Conservation (phyloP, 768 basidiomycete species). For the Suillus decipiens region DNA sequence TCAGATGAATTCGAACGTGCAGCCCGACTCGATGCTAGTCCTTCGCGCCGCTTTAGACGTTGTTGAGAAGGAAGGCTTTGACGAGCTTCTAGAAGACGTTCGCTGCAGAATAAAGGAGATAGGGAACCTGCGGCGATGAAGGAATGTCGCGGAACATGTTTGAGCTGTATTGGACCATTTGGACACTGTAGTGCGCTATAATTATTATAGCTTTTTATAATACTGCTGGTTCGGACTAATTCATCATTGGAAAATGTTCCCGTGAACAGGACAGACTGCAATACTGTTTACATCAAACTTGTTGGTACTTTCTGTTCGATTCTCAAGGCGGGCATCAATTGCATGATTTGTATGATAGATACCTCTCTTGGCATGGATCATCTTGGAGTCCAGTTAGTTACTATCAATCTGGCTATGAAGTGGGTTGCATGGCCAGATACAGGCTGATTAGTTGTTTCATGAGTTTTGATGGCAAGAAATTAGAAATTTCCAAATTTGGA, state of each 20-base stretch:
- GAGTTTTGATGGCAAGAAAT: not conserved
- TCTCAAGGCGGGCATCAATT: not conserved
- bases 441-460: not conserved
- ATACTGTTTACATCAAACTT: not conserved
- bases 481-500: not conserved
- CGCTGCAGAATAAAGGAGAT: slow-evolving; percentile 83
- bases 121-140: slow-evolving; percentile 60
- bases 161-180: not conserved
- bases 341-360: not conserved
- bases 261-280: not conserved
- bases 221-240: not conserved
- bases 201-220: not conserved
- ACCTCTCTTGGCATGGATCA: not conserved
- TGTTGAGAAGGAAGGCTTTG: slow-evolving; percentile 74
- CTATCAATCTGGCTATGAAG: not conserved
- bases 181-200: not conserved
- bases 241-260: not conserved
- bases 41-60: slow-evolving; percentile 73
- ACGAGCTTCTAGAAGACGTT: slow-evolving; percentile 73
- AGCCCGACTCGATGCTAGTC: slow-evolving; percentile 78
- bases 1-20: slow-evolving; percentile 72
- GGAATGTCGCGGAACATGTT: not conserved
- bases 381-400: not conserved
- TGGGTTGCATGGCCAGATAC: not conserved
- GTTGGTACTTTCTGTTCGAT: not conserved